Conservation (phyloP, 1,284 basidiomycete genomes). For the Bondarzewia mesenterica region DNA sequence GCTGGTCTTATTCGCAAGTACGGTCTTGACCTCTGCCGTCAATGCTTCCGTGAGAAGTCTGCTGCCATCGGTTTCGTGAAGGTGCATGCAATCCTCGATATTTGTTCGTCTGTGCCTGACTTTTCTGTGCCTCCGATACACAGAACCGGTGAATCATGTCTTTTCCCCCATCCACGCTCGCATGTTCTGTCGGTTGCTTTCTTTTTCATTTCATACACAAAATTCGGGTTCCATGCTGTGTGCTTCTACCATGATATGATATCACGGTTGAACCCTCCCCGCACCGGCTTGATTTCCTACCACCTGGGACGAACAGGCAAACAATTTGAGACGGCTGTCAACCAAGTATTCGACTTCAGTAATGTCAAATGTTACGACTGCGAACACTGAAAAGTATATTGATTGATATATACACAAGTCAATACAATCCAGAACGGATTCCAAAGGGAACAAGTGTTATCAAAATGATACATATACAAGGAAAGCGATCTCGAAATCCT, state of each 20-base stretch:
- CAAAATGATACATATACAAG: not conserved
- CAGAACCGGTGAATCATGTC: conserved; percentile 13
- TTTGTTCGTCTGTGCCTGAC: not conserved
- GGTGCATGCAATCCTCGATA: conserved; percentile 40
- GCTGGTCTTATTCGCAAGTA: conserved; percentile 95
- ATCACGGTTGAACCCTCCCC: conserved; percentile 3
- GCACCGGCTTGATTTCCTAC: too few relatives aligned
- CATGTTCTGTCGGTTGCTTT: conserved; percentile 1
- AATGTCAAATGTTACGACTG: not conserved
- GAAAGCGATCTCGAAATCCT: not conserved
- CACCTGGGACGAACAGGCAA: too few relatives aligned
- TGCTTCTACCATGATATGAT: conserved; percentile 7
- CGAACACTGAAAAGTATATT: too few relatives aligned
- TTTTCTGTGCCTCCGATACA: not conserved
- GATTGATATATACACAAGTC: not conserved
- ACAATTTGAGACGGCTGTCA: too few relatives aligned
- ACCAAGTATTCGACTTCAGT: too few relatives aligned
- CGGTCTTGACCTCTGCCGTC: conserved; percentile 93
- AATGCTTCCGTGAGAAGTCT: conserved; percentile 97
- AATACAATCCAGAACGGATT: not conserved
- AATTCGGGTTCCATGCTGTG: conserved; percentile 9
- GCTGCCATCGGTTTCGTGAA: conserved; percentile 91
- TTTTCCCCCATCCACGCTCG: not conserved
- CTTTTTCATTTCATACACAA: not conserved
- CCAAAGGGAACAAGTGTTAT: not conserved